Evolutionary conservation across 306 rosid species (phyloP), one percentile per base, ranked within the genome.

Genomic region (Cucumis melo): DNA sequence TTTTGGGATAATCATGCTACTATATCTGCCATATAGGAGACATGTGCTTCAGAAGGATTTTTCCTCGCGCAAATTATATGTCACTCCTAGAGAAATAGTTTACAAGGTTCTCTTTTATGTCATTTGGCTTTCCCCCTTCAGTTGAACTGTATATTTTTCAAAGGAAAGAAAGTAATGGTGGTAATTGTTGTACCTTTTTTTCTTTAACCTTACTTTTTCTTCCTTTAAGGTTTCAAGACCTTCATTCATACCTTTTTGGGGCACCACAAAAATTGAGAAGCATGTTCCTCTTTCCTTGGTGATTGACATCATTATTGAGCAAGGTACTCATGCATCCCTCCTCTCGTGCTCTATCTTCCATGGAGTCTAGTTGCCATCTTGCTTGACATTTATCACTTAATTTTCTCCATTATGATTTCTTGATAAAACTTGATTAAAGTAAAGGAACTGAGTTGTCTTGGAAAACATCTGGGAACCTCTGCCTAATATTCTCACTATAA

Each of bases 261-360:
- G 97, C 32, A 85, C 78, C 10, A 79, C 81, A 10, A 87, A 76
- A 59, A 84, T 91, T 80, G 97, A 93, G 87, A 89, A 81, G 85
- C 87, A 76, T 38, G 71, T 91, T 16, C 96, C 94, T 39, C 96
- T 93, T 82, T 79, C 89, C 53, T 76, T 85, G 86, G 97, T 91
- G 84, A 84, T 91, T 82, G 90, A 87, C 79, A 88, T 91, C 77
- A 91, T 91, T 81, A 87, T 91, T 74, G 98, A 93, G 79, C 97
- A 93, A 91, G 97, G 96, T 93, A 81, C 82, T 78, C 32, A 15
- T 70, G 75, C 57, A 48, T 68, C 38, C 15, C 41, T 70, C 20
- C 7, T 13, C 39, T 70, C 11, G 16, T 44, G 58, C 48, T 46
- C 41, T 15, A 46, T 38, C 41, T 46, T 13, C 75, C 15, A 24